Percentiles rank a stretch among this genome's conserved stretches.
These are phyloP conservation scores for Salisapilia sapeloensis DNA, from an alignment of 352 stramenopile genomes.

Conservation along the genomic window DNA sequence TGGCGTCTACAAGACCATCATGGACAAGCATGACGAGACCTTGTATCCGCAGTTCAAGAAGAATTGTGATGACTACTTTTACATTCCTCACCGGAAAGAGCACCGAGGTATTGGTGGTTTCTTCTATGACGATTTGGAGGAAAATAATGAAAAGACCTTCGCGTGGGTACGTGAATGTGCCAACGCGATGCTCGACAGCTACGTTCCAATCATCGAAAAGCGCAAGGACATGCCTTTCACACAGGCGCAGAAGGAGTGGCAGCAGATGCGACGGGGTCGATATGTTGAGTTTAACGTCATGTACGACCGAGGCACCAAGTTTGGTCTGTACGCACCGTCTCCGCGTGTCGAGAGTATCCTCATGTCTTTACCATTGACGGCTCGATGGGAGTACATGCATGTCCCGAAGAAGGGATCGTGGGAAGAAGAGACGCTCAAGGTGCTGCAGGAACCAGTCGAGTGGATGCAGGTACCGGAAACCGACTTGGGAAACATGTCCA, in stretches of 20 bases:
- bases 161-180: slow-evolving; percentile 60
- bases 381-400: slow-evolving; percentile 93
- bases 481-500: slow-evolving; percentile 51
- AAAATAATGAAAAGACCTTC: slow-evolving; percentile 82
- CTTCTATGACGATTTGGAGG: slow-evolving; percentile 97
- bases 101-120: slow-evolving; percentile 93
- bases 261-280: slow-evolving; percentile 90
- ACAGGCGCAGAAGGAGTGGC: slow-evolving; percentile 94
- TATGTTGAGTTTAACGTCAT: slow-evolving; percentile 99
- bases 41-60: slow-evolving; percentile 94
- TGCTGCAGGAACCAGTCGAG: slow-evolving; percentile 87
- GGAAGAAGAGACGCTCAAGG: slow-evolving; percentile 88
- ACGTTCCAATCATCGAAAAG: slow-evolving; percentile 90
- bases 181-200: slow-evolving; percentile 84
- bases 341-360: slow-evolving; percentile 97
- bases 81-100: slow-evolving; percentile 93
- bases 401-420: slow-evolving; percentile 68
- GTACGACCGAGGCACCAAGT: slow-evolving; percentile 97
- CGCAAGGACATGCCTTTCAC: slow-evolving; percentile 94
- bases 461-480: slow-evolving; percentile 83
- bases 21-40: slow-evolving; percentile 87
- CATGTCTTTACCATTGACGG: slow-evolving; percentile 95
- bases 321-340: slow-evolving; percentile 91
- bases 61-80: slow-evolving; percentile 96
- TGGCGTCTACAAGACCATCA: slow-evolving; percentile 87